Evolutionary conservation across 208 protist genomes (phyloP), one percentile per base, ranked within the genome.

Genomic region (Leishmania tarentolae): DNA sequence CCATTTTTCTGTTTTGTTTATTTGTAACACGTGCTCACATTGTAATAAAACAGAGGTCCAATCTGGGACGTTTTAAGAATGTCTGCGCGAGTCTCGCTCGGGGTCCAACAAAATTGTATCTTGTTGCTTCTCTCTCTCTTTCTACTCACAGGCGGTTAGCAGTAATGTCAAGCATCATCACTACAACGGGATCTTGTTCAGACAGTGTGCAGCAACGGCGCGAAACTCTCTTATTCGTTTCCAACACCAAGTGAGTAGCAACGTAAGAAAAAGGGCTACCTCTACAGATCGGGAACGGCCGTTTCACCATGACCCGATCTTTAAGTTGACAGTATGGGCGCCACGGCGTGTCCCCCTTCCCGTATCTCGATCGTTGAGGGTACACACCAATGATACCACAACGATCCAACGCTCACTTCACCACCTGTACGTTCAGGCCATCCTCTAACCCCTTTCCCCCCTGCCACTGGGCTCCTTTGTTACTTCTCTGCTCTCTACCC

Each of bases 401-500:
- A 53, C 21, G 50, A 21, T 53, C 15, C 28, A 0, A 28, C 57
- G 57, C 9, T 28, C 3, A 63, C 57, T 63, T 63, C 57, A 17
- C n/a, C 28, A 35, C 57, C 9, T 28, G 6, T 63, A 6, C n/a
- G 28, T 63, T 5, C 57, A 63, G 13, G 57, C 11, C 57, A 6
- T 35, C 57, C 28, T 15, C 2, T 35, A 21, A 31, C 28, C 28
- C 28, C 24, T 3, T 63, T 31, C 11, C 6, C 57, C 3, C 3
- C 57, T 35, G 28, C 28, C 57, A 31, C 8, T 7, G 13, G 57
- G 31, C 65, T 42, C 75, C 13, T 37, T 56, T 40, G 40, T 70
- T 31, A n/a, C 61, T 46, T n/a, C 35, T 80, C 35, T 79, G 35
- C 82, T 77, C 80, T 17, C 69, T 68, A 0, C 57, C 24, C 73